These are phyloP conservation scores for Paspalum notatum DNA, from an alignment of 176 grass and related monocot genomes.

Conservation along the genomic window DNA sequence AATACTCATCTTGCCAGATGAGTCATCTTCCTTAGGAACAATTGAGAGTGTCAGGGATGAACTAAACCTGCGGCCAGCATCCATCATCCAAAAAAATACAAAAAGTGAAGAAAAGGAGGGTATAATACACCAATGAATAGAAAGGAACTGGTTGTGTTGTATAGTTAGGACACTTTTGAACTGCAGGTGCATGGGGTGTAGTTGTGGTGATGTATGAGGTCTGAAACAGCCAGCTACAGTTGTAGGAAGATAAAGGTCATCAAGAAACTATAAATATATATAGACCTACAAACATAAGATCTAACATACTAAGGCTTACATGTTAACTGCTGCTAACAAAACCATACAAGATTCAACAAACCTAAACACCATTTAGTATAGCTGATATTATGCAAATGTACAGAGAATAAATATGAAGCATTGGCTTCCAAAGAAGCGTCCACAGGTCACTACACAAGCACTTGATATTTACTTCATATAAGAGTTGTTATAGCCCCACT, in stretches of 20 bases:
- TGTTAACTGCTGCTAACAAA: constrained; percentile 6
- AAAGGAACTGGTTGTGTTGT: background rate
- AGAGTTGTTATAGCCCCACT: background rate
- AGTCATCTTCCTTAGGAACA: constrained; percentile 23
- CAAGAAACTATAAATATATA: constrained; percentile 16
- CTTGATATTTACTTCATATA: constrained; percentile 15
- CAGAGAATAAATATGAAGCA: constrained; percentile 12
- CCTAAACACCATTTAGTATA: background rate
- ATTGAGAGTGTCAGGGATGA: background rate
- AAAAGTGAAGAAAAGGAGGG: background rate
- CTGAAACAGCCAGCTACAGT: background rate
- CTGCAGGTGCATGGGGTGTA: background rate
- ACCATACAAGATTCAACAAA: background rate
- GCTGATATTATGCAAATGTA: constrained; percentile 21
- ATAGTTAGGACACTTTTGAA: background rate
- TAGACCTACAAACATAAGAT: constrained; percentile 13
- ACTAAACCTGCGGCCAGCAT: constrained; percentile 22
- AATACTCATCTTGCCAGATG: constrained; percentile 9
- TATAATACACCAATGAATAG: constrained; percentile 17
- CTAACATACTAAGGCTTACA: constrained; percentile 24
- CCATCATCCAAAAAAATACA: constrained; percentile 1
- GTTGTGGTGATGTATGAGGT: constrained; percentile 22
- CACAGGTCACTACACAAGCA: constrained; percentile 23
- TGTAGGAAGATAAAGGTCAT: constrained; percentile 17
- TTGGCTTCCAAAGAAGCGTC: constrained; percentile 16